Base-by-base conservation (phyloP, 2,329 filamentous ascomycete species). In the Dactylellina leptospora region DNA sequence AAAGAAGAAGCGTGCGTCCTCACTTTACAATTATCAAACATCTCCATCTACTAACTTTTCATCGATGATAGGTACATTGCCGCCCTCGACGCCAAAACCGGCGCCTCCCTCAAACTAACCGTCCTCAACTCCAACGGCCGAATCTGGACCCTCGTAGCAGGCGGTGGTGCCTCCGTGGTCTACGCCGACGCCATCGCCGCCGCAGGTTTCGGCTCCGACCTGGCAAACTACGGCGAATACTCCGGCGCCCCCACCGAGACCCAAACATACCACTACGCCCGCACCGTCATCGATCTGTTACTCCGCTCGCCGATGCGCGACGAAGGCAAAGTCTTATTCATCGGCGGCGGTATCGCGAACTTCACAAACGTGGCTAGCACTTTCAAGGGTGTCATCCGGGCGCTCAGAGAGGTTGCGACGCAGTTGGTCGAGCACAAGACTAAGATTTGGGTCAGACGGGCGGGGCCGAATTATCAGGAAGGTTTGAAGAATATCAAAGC, bases 171-270 rank as follows among this genome's bases (percentile, higher is more conserved):
- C 75, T 99, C 95, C 53, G 95, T 99, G 78, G 95, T 99, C 77
- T 99, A 99, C 82, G 95, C 95, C 75, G 95, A 99, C 81, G 95
- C 95, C 82, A 99, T 99, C 82, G 95, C 95, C 77, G 96, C 92
- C 74, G 88, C 92, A 79, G 95, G 95, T 76, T 97, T 96, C 81
- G 92, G 96, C 75, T 88, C 92, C 78, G 93, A 99, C 83, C 88
- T 99, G 60, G 95, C 95, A 84, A 99, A 99, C 88, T 99, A 99
- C 81, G 95, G 95, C 82, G 95, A 99, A 84, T 99, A 99, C 89
- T 97, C 95, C 75, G 95, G 95, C 84, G 95, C 95, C 75, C 95
- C 95, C 77, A 97, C 92, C 73, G 95, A 99, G 88, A 96, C 92
- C 47, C 95, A 99, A 84, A 97, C 95, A 74, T 99, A 91, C 88